These are phyloP conservation scores for Epichloe gansuensis DNA, from an alignment of 2,329 filamentous ascomycete genomes.

Conservation along the genomic window DNA sequence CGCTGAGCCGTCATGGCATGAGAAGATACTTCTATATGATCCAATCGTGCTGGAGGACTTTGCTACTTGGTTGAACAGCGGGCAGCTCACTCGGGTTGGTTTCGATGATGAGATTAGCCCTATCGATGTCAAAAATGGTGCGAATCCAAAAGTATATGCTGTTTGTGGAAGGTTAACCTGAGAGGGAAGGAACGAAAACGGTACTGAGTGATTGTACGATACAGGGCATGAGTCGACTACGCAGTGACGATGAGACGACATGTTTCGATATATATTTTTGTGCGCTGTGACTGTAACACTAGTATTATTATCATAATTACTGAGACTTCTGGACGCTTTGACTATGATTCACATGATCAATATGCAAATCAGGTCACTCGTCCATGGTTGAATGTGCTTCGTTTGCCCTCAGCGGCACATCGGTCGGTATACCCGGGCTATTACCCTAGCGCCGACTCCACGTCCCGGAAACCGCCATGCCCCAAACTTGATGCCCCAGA, in stretches of 20 bases:
- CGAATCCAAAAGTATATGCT: conserved; percentile 75
- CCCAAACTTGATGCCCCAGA: neutral
- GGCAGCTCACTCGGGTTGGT: conserved; percentile 48
- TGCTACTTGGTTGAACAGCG: conserved; percentile 67
- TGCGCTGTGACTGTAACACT: neutral
- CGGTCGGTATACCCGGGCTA: neutral
- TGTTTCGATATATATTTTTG: neutral
- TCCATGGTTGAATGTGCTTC: neutral
- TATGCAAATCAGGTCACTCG: neutral
- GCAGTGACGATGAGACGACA: conserved; percentile 1
- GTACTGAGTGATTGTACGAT: neutral
- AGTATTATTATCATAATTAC: neutral
- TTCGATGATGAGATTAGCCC: conserved; percentile 54
- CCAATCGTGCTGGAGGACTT: conserved; percentile 82
- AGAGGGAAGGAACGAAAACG: conserved; percentile 40
- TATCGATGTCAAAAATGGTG: conserved; percentile 76
- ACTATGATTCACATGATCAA: too few species aligned
- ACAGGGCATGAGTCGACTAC: neutral
- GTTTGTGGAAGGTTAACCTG: conserved; percentile 53
- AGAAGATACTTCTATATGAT: conserved; percentile 90
- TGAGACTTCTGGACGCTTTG: too few species aligned
- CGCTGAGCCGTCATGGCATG: conserved; percentile 59
- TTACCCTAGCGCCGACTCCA: neutral
- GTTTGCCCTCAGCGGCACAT: neutral
- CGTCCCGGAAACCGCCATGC: neutral